Percentiles rank a stretch among this genome's conserved stretches.
These are phyloP conservation scores for Ophiostoma sp. DNA, from an alignment of 2,329 filamentous ascomycete genomes.

Conservation along the genomic window DNA sequence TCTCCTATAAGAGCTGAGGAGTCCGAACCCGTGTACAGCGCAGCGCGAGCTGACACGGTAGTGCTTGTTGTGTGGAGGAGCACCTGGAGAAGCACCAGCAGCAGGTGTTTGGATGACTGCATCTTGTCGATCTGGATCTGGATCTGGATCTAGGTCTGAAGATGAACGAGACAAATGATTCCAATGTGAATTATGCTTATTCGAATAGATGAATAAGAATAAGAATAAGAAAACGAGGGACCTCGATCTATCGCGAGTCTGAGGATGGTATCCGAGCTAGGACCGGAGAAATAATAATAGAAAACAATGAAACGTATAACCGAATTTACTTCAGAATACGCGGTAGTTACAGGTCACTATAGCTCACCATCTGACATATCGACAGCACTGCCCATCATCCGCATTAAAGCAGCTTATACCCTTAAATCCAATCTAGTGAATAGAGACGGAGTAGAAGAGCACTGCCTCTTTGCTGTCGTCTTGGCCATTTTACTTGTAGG, in stretches of 20 bases:
- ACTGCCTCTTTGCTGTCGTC: background rate
- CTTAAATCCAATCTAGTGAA: background rate
- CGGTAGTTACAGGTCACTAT: too few relatives aligned
- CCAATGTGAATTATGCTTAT: background rate
- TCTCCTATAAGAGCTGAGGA: background rate
- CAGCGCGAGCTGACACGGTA: background rate
- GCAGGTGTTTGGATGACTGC: background rate
- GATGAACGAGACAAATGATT: too few relatives aligned
- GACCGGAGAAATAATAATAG: too few relatives aligned
- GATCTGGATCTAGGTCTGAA: too few relatives aligned
- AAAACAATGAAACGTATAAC: too few relatives aligned
- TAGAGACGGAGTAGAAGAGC: background rate
- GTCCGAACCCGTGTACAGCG: background rate
- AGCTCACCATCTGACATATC: too few relatives aligned
- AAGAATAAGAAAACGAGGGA: too few relatives aligned
- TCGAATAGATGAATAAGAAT: background rate
- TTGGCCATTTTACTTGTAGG: background rate
- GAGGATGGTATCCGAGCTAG: too few relatives aligned
- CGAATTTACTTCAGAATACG: too few relatives aligned
- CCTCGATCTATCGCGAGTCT: too few relatives aligned
- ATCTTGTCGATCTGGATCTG: conserved; percentile 6
- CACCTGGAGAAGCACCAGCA: background rate
- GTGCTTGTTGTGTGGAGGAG: conserved; percentile 5
- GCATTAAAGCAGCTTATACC: background rate
- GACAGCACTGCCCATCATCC: too few relatives aligned